Conservation (phyloP, 306 rosid species). For the Casuarina glauca region DNA sequence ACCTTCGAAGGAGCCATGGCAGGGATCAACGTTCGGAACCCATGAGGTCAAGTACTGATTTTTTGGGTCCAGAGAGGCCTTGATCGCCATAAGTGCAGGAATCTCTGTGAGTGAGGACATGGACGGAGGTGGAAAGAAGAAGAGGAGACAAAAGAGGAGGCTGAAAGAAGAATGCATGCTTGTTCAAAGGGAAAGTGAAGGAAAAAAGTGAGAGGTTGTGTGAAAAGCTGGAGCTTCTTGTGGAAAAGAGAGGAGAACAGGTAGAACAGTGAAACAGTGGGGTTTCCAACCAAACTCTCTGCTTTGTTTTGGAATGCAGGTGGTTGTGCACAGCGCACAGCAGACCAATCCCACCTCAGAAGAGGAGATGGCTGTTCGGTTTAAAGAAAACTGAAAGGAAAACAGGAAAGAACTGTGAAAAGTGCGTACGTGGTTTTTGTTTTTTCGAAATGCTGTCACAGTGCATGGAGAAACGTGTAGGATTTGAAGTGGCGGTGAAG, state of each 20-base stretch:
- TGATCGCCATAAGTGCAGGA: constrained; percentile 38
- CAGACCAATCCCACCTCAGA: not conserved
- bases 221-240: not conserved
- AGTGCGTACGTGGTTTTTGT: no score
- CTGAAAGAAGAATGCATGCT: constrained; percentile 33
- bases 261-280: not conserved
- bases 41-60: constrained; percentile 46
- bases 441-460: not conserved
- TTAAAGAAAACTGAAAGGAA: constrained; percentile 15
- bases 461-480: constrained; percentile 1
- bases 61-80: constrained; percentile 50
- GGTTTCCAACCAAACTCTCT: not conserved
- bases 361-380: constrained; percentile 12
- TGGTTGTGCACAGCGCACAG: not conserved
- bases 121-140: constrained; percentile 23
- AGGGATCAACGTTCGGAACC: constrained; percentile 37
- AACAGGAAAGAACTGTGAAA: not conserved
- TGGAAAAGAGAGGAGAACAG: not conserved
- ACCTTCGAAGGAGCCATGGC: constrained; percentile 49
- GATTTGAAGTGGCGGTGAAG: constrained; percentile 10
- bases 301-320: not conserved
- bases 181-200: constrained; percentile 25
- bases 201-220: not conserved
- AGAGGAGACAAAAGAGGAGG: constrained; percentile 24
- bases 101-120: constrained; percentile 39